phyloP scores from a whole-genome alignment of 192 early-diverging fungal genomes.

The Rhizoclosmatium sp. region DNA sequence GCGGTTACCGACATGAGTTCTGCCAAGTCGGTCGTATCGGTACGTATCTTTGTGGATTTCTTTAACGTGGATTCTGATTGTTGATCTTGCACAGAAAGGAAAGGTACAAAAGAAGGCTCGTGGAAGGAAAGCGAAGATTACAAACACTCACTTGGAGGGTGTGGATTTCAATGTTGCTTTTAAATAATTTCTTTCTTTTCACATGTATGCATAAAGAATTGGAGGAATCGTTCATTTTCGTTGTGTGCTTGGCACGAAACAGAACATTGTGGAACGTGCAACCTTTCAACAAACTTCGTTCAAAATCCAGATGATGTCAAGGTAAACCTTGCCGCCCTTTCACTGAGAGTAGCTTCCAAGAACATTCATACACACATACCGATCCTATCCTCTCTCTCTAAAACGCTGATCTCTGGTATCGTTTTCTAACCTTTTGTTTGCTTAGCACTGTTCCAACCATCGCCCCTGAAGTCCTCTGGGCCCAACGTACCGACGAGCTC shows the following conservation, averaged over 20 bases:
- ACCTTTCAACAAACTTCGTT: too few relatives aligned
- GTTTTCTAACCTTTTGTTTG: neutral
- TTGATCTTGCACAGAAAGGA: constrained; percentile 13
- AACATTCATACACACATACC: neutral
- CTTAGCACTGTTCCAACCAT: constrained; percentile 23
- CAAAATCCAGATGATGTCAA: too few relatives aligned
- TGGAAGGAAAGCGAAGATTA: constrained; percentile 34
- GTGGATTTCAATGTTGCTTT: constrained; percentile 30
- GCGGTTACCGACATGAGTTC: constrained; percentile 33
- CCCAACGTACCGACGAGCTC: constrained; percentile 81
- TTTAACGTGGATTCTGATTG: neutral
- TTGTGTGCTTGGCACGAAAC: too few relatives aligned
- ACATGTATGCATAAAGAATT: too few relatives aligned
- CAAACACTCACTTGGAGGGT: constrained; percentile 36
- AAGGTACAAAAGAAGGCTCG: constrained; percentile 23
- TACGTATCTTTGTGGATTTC: neutral
- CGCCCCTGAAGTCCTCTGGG: constrained; percentile 81
- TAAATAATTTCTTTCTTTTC: constrained; percentile 8
- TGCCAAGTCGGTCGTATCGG: constrained; percentile 14
- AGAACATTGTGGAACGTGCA: too few relatives aligned
- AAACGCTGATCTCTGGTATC: neutral
- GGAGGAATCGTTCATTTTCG: too few relatives aligned
- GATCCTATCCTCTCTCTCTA: neutral
- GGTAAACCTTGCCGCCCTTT: too few relatives aligned
- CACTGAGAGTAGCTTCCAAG: too few relatives aligned